Percentiles rank a stretch among this genome's conserved stretches.
Conservation (phyloP, 805 yeast genomes). For the Clavispora phyllophila region DNA sequence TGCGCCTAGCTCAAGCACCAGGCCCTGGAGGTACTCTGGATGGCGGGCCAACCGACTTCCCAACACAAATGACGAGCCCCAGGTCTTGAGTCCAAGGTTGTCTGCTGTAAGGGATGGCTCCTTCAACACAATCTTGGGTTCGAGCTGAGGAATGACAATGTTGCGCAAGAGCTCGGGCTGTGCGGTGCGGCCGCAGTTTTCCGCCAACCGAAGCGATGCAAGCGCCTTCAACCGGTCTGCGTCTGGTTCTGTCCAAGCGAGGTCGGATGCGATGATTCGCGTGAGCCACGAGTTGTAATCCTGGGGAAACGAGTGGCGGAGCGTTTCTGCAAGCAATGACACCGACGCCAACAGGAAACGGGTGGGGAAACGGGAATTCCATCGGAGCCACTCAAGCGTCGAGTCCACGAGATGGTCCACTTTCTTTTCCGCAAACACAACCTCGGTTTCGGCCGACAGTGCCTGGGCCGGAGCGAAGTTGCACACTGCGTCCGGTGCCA, state of each 20-base stretch:
- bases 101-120: slow-evolving; percentile 90
- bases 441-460: slow-evolving; percentile 8
- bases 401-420: slow-evolving; percentile 21
- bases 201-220: slow-evolving; percentile 66
- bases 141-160: slow-evolving; percentile 30
- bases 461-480: slow-evolving; percentile 39
- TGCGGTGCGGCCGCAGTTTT: slow-evolving; percentile 81
- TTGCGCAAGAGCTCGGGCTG: slow-evolving; percentile 64
- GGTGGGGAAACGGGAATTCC: slow-evolving; percentile 28
- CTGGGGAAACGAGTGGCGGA: slow-evolving; percentile 23
- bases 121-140: slow-evolving; percentile 34
- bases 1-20: slow-evolving; percentile 77
- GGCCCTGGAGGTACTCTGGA: slow-evolving; percentile 16
- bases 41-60: slow-evolving; percentile 44
- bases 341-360: slow-evolving; percentile 18
- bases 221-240: slow-evolving; percentile 43
- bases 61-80: slow-evolving; percentile 87
- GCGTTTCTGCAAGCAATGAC: slow-evolving; percentile 23
- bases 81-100: slow-evolving; percentile 84
- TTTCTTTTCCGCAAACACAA: slow-evolving; percentile 29
- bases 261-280: slow-evolving; percentile 41
- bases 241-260: slow-evolving; percentile 43
- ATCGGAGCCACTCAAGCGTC: slow-evolving; percentile 42
- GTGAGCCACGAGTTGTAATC: slow-evolving; percentile 47
- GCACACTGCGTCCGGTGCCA: slow-evolving; percentile 45